Conservation (phyloP, 768 basidiomycete genomes). For the Rhodocollybia butyracea region DNA sequence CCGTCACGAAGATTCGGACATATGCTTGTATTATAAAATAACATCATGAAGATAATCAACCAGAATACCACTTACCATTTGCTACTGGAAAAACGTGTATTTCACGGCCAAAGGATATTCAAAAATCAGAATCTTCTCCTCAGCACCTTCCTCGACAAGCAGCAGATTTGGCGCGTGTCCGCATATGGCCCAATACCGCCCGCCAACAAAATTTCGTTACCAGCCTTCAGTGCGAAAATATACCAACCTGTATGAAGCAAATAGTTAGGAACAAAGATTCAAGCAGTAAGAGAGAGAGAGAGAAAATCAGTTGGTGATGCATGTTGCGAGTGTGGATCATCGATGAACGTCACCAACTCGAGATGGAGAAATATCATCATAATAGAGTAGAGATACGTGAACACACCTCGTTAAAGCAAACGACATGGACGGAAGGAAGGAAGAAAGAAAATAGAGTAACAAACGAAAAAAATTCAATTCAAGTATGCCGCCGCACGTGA, state of each 20-base stretch:
- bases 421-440: too few relatives aligned
- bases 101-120: background rate
- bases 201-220: slow-evolving; percentile 34
- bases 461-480: too few relatives aligned
- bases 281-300: slow-evolving; percentile 13
- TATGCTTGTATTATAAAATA: slow-evolving; percentile 63
- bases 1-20: slow-evolving; percentile 66
- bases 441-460: too few relatives aligned
- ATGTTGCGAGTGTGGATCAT: slow-evolving; percentile 79
- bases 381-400: slow-evolving; percentile 15
- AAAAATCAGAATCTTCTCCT: background rate
- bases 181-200: slow-evolving; percentile 35
- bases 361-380: slow-evolving; percentile 71
- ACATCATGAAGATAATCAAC: slow-evolving; percentile 43
- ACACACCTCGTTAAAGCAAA: slow-evolving; percentile 37
- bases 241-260: slow-evolving; percentile 10
- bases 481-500: too few relatives aligned
- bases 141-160: slow-evolving; percentile 14
- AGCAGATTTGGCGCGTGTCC: slow-evolving; percentile 45
- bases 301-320: slow-evolving; percentile 63
- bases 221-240: slow-evolving; percentile 14
- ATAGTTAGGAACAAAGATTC: slow-evolving; percentile 1
- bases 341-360: slow-evolving; percentile 67
- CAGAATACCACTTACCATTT: background rate
- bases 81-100: background rate